Evolutionary conservation across 1,284 basidiomycete genomes (phyloP), one percentile per base, ranked within the genome.

Genomic region (Puccinia polysora): DNA sequence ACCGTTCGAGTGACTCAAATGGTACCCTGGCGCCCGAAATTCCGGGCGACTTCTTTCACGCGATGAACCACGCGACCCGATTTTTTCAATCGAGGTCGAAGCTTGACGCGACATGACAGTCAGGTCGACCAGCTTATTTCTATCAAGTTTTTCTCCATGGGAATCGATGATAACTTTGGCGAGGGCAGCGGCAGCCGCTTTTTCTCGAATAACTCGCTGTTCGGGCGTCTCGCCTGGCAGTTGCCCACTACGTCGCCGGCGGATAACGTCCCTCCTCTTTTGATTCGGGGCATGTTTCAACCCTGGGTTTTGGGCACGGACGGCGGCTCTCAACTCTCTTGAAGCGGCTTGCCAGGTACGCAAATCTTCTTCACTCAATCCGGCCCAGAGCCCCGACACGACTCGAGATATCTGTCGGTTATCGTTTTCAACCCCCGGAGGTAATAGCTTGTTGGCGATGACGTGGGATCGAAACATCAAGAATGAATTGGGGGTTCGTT

Each of bases 401-500:
- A 72, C 34, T 47, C 70, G 20, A 7, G 70, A 72, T 15, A 72
- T 72, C 45, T 88, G 88, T 36, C 87, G 87, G 78, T 92, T 89
- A 76, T 89, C 88, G 2, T 88, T 87, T 81, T 92, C 89, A 72
- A 93, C 88, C 7, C 86, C 86, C 0, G 88, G 86, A 0, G 90
- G 87, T 45, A 91, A 87, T 74, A 88, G 84, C 77, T 88, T 86
- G 69, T 86, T 85, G 56, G 86, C 84, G 77, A 92, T 90, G 78
- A 92, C 91, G 65, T 90, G 89, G 38, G 89, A 90, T 74, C 93
- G 86, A 81, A 93, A 96, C 79, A 96, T 86, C 77, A 96, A 95
- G 82, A 95, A 96, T 58, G 93, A 91, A 81, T 96, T 96, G 36
- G 91, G 88, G 0, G 92, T 92, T 38, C 92, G 86, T 58, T 92